Evolutionary conservation across 2,329 filamentous ascomycete genomes (phyloP).

Genomic region (Ophiognomonia clavigignenti-juglandacearum): DNA sequence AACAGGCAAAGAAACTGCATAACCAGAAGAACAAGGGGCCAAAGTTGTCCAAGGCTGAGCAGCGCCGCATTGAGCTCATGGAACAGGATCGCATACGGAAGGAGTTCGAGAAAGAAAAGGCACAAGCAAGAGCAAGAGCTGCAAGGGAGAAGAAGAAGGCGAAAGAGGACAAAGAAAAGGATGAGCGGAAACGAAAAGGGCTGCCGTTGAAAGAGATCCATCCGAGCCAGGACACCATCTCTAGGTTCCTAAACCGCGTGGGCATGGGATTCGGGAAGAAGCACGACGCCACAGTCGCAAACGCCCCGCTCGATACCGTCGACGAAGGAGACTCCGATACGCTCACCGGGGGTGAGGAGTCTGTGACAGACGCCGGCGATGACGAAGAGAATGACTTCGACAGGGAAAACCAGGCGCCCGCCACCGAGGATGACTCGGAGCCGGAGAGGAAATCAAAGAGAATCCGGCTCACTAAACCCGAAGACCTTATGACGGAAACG

Average conservation of each 20-base stretch:
- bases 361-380: not conserved
- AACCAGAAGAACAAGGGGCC: conserved; percentile 34
- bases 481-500: not conserved
- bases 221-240: conserved; percentile 54
- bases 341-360: conserved; percentile 1
- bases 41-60: conserved; percentile 38
- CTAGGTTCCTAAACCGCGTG: conserved; percentile 43
- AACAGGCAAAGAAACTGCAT: conserved; percentile 42
- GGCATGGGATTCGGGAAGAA: conserved; percentile 23
- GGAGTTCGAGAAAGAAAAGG: conserved; percentile 46
- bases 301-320: conserved; percentile 12
- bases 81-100: conserved; percentile 52
- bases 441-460: conserved; percentile 6
- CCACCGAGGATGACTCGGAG: not conserved
- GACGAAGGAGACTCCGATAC: conserved; percentile 2
- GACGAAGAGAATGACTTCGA: not conserved
- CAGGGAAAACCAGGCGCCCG: conserved; percentile 2
- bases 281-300: conserved; percentile 4
- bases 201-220: conserved; percentile 49
- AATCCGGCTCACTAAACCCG: not conserved
- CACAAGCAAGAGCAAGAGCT: conserved; percentile 41
- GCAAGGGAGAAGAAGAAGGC: conserved; percentile 52
- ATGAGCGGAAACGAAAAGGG: conserved; percentile 47
- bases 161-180: conserved; percentile 44
- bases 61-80: conserved; percentile 32